Conservation (phyloP, 331 rosid species). For the Prunus yedoensis region DNA sequence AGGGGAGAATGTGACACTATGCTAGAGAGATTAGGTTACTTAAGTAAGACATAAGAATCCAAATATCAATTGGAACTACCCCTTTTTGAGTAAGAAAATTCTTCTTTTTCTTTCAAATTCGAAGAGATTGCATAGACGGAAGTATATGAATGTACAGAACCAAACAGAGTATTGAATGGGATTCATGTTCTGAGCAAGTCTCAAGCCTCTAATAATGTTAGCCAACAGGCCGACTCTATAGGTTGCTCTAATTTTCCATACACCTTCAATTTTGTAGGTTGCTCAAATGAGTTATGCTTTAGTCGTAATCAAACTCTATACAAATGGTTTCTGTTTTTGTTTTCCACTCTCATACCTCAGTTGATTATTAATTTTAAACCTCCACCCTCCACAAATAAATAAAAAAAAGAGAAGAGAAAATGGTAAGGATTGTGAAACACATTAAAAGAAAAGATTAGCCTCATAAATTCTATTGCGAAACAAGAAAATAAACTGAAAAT, state of each 20-base stretch:
- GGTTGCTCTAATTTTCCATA: not conserved
- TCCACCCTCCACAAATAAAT: not conserved
- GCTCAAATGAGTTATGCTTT: not conserved
- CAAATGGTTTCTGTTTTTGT: not conserved
- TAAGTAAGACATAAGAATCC: not conserved
- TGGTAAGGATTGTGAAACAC: too few species aligned
- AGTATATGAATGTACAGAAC: not conserved
- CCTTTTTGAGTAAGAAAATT: not conserved
- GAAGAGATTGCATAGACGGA: too few species aligned
- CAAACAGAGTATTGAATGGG: not conserved
- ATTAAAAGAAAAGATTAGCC: too few species aligned
- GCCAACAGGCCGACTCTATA: too few species aligned
- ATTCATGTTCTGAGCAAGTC: not conserved
- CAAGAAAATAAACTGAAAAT: not conserved
- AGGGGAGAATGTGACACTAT: not conserved
- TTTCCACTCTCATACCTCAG: not conserved
- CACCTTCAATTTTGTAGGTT: too few species aligned
- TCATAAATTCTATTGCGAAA: not conserved
- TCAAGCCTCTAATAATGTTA: too few species aligned
- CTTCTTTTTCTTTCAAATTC: too few species aligned
- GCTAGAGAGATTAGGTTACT: not conserved
- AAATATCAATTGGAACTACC: not conserved
- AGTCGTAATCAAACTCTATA: not conserved
- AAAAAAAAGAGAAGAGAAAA: not conserved
- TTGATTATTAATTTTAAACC: too few species aligned